Evolutionary conservation across 352 stramenopile species (phyloP).

Genomic region (Phytophthora lateralis): DNA sequence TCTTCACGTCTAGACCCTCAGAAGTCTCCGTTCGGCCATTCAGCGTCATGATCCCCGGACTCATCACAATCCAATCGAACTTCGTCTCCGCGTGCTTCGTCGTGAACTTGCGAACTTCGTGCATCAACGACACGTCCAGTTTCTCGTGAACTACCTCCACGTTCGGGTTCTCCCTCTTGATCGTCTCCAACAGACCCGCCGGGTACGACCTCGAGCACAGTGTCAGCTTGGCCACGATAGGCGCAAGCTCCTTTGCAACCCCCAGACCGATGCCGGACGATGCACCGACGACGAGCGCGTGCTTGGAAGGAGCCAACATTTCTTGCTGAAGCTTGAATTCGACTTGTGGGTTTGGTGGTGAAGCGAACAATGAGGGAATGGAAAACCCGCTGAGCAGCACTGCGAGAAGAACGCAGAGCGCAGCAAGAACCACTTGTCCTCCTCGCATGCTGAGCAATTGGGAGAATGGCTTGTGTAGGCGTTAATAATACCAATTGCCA

Average conservation of each 20-base stretch:
- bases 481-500: background rate
- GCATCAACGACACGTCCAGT: constrained; percentile 22
- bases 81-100: constrained; percentile 8
- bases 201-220: constrained; percentile 24
- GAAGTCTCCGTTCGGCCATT: constrained; percentile 21
- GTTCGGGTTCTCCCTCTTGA: constrained; percentile 18
- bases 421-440: constrained; percentile 5
- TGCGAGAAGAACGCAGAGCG: constrained; percentile 6
- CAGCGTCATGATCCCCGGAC: constrained; percentile 22
- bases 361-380: constrained; percentile 5
- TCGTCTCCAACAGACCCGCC: constrained; percentile 4
- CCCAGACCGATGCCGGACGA: constrained; percentile 29
- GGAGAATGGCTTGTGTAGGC: constrained; percentile 12
- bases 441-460: constrained; percentile 10
- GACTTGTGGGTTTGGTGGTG: constrained; percentile 12
- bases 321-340: constrained; percentile 21
- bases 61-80: constrained; percentile 37
- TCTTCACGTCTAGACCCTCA: constrained; percentile 29
- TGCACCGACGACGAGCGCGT: constrained; percentile 30
- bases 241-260: constrained; percentile 22
- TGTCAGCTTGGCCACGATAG: constrained; percentile 27
- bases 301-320: constrained; percentile 25
- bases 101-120: constrained; percentile 24
- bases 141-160: constrained; percentile 21
- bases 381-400: constrained; percentile 6